These are phyloP conservation scores for Skeletonema menzelii DNA, from an alignment of 108 stramenopile species.

Conservation along the genomic window DNA sequence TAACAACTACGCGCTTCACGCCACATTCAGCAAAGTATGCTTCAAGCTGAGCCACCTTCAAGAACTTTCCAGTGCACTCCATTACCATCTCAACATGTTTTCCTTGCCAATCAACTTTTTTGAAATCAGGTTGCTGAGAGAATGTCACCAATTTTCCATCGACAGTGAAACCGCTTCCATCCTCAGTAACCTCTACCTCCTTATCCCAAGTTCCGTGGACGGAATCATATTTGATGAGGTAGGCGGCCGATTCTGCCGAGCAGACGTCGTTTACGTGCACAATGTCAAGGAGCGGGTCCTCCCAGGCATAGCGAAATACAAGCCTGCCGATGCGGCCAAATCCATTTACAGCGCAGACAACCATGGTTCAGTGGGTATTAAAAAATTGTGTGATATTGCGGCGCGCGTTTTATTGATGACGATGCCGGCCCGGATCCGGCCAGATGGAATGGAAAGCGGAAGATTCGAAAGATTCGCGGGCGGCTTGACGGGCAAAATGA, in stretches of 20 bases:
- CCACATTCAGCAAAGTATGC: conserved; percentile 84
- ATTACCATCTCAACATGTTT: conserved; percentile 87
- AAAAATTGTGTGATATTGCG: too few species aligned
- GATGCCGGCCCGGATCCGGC: too few species aligned
- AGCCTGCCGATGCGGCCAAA: conserved; percentile 95
- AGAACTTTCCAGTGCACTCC: conserved; percentile 93
- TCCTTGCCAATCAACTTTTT: conserved; percentile 72
- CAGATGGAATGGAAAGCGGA: too few species aligned
- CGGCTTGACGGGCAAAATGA: too few species aligned
- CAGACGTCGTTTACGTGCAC: conserved; percentile 94
- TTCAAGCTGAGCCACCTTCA: conserved; percentile 67
- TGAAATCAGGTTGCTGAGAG: conserved; percentile 65
- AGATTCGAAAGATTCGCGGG: not conserved
- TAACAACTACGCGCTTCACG: conserved; percentile 91
- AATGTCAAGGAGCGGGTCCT: conserved; percentile 83
- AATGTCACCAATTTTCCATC: conserved; percentile 87
- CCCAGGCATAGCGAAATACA: conserved; percentile 88
- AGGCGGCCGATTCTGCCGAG: conserved; percentile 83
- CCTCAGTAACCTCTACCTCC: conserved; percentile 62
- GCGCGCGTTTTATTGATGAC: too few species aligned
- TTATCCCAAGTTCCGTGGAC: conserved; percentile 95
- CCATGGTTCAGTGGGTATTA: conserved; percentile 64
- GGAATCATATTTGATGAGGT: conserved; percentile 93
- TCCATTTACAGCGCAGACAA: conserved; percentile 88
- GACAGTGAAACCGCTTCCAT: conserved; percentile 77